Conservation (phyloP, 140 eudicot species). For the Ambrosia hybrid region DNA sequence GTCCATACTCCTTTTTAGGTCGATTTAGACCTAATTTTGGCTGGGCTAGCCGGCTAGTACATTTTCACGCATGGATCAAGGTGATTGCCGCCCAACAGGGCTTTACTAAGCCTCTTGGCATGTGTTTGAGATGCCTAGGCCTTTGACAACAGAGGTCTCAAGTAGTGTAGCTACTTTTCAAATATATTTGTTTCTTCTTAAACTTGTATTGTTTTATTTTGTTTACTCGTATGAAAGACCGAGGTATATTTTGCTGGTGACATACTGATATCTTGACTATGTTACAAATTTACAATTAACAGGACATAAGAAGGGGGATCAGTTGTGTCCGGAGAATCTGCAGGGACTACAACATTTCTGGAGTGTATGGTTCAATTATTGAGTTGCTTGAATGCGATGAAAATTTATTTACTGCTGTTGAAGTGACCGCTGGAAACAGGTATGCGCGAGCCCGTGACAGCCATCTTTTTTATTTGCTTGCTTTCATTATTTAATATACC, state of each 20-base stretch:
- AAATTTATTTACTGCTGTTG: slow-evolving; percentile 94
- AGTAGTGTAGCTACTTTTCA: no score
- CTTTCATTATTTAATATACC: not conserved
- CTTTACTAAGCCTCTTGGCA: no score
- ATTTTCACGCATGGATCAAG: no score
- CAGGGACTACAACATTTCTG: slow-evolving; percentile 56
- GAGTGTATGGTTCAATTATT: slow-evolving; percentile 83
- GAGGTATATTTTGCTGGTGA: slow-evolving; percentile 16
- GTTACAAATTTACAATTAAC: slow-evolving; percentile 13
- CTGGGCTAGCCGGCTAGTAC: no score
- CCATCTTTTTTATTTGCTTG: slow-evolving; percentile 4
- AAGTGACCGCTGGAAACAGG: slow-evolving; percentile 99
- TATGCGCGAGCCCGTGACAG: slow-evolving; percentile 23
- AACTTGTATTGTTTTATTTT: no score
- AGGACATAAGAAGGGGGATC: slow-evolving; percentile 96
- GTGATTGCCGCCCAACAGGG: no score
- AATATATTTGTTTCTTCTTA: no score
- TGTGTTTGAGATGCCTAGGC: no score
- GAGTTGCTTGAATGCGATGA: slow-evolving; percentile 98
- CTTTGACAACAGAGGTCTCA: no score
- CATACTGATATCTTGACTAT: not conserved
- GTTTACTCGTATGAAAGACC: no score
- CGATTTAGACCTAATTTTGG: no score
- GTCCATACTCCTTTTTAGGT: no score
- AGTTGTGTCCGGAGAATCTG: slow-evolving; percentile 77